A percentile compares a stretch with the other conserved stretches of the same genome.
phyloP scores from a whole-genome alignment of 352 stramenopile genomes.

The Saprolegnia diclina region DNA sequence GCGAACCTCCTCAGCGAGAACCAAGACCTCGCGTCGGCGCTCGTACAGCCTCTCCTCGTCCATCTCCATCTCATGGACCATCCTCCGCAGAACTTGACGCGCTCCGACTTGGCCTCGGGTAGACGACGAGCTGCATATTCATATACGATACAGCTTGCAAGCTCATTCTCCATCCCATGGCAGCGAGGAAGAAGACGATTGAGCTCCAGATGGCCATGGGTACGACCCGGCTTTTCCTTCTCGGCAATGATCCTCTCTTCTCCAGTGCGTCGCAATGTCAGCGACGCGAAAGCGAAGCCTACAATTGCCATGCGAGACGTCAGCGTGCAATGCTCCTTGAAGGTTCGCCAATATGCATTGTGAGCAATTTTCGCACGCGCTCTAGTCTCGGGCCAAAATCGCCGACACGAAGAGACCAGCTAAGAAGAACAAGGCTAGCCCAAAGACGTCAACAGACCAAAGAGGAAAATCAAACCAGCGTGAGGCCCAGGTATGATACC shows the following conservation, averaged over 20 bases:
- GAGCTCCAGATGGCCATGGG: slow-evolving; percentile 3
- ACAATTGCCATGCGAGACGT: not conserved
- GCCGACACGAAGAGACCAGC: no score
- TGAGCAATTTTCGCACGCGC: no score
- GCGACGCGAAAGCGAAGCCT: not conserved
- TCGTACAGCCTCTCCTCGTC: not conserved
- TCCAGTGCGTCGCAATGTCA: not conserved
- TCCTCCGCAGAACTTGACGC: slow-evolving; percentile 1
- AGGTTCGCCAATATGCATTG: not conserved
- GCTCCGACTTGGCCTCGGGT: slow-evolving; percentile 1
- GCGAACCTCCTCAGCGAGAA: slow-evolving; percentile 13
- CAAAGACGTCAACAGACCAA: no score
- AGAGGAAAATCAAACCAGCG: no score
- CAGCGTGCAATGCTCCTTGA: not conserved
- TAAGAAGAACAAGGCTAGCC: no score
- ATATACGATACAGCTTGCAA: not conserved
- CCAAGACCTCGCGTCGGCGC: not conserved
- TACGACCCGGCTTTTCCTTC: not conserved
- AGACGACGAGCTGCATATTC: not conserved
- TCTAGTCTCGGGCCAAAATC: no score
- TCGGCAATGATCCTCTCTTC: not conserved
- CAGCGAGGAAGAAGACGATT: slow-evolving; percentile 6
- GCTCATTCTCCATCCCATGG: not conserved
- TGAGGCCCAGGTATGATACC: no score
- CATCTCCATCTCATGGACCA: not conserved